Evolutionary conservation across 2,329 filamentous ascomycete species (phyloP).

Genomic region (Colletotrichum gloeosporioides): DNA sequence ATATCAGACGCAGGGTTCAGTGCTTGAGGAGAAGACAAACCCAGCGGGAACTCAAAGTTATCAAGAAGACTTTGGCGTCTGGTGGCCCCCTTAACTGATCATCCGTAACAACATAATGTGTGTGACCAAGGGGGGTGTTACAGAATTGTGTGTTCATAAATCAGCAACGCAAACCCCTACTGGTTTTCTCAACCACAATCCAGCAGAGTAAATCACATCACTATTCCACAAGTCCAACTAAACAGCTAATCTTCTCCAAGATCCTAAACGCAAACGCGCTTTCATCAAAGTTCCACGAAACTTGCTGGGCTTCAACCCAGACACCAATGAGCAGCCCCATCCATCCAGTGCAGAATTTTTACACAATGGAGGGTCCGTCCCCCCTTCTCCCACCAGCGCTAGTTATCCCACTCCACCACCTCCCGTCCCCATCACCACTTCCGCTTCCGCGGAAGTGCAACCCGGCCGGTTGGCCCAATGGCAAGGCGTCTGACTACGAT

Average conservation of each 20-base stretch:
- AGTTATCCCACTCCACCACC: not conserved
- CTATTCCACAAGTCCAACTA: not conserved
- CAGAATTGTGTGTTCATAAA: not conserved
- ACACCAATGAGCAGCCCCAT: not conserved
- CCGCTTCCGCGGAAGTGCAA: not conserved
- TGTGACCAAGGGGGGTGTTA: too few species aligned
- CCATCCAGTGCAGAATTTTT: not conserved
- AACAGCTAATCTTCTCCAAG: not conserved
- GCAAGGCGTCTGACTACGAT: constrained; percentile 50
- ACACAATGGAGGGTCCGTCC: not conserved
- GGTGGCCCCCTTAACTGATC: not conserved
- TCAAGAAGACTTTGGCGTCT: not conserved
- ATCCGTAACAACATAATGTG: not conserved
- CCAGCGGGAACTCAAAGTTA: not conserved
- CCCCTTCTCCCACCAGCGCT: not conserved
- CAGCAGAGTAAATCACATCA: not conserved
- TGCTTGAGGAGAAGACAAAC: not conserved
- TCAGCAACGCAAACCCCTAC: not conserved
- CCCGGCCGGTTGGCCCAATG: constrained; percentile 38
- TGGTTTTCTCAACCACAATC: not conserved
- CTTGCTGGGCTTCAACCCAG: not conserved
- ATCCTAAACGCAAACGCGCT: not conserved
- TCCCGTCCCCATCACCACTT: not conserved
- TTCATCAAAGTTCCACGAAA: not conserved
- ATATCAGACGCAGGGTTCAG: not conserved